Evolutionary conservation across 2,329 filamentous ascomycete species (phyloP).

Genomic region (Ophiostoma pallidulum): DNA sequence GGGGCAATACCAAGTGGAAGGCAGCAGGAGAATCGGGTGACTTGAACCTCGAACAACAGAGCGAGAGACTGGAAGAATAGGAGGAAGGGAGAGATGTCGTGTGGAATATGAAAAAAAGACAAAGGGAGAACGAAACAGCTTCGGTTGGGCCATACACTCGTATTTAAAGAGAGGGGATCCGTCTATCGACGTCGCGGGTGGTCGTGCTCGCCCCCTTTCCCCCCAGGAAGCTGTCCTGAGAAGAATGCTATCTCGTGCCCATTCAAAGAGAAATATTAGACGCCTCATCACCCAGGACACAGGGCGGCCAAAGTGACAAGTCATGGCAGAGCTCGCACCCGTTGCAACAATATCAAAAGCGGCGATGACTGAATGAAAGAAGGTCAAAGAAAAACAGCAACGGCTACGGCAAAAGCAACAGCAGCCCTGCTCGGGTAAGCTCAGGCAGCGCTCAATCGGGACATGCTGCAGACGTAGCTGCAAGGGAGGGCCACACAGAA

Average conservation of each 20-base stretch:
- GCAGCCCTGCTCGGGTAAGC: background rate
- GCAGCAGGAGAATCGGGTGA: no score
- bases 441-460: no score
- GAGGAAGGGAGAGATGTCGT: background rate
- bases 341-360: slow-evolving; percentile 5
- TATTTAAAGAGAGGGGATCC: background rate
- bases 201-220: background rate
- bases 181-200: no score
- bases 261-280: background rate
- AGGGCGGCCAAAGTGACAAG: background rate
- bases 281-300: no score
- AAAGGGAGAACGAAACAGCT: background rate
- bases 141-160: background rate
- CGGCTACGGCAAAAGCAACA: background rate
- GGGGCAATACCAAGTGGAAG: no score
- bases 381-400: no score
- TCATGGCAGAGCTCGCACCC: background rate
- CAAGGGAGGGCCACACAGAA: background rate
- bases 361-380: background rate
- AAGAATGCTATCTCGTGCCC: background rate
- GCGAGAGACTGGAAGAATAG: no score
- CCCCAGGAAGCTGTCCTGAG: background rate
- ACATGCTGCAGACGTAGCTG: background rate
- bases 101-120: background rate
- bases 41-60: no score